phyloP scores from a whole-genome alignment of 2,329 filamentous ascomycete species.

The Ophioceras dolichostomum region DNA sequence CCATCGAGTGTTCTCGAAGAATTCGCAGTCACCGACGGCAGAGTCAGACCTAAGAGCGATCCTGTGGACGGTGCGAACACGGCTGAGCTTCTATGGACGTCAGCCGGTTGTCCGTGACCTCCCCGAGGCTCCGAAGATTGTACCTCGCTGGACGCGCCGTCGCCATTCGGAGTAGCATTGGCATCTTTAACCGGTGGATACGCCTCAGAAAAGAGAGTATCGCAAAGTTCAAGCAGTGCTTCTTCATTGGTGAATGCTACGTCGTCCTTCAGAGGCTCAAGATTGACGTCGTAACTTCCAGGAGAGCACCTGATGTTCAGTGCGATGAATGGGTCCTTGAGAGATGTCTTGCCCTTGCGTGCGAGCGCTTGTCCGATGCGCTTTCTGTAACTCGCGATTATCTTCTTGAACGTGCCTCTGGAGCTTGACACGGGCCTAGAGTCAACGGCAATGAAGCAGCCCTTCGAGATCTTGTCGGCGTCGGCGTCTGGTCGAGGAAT shows the following conservation, averaged over 20 bases:
- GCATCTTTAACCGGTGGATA: slow-evolving; percentile 23
- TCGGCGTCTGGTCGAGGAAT: slow-evolving; percentile 40
- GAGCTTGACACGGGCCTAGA: slow-evolving; percentile 46
- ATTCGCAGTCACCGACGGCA: too few relatives aligned
- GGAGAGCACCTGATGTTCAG: slow-evolving; percentile 50
- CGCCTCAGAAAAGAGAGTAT: slow-evolving; percentile 25
- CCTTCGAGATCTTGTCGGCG: slow-evolving; percentile 28
- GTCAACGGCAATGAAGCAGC: slow-evolving; percentile 56
- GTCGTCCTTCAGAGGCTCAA: slow-evolving; percentile 61
- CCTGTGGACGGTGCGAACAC: too few relatives aligned
- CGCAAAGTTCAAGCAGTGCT: slow-evolving; percentile 30
- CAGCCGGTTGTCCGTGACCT: too few relatives aligned
- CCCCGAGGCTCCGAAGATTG: too few relatives aligned
- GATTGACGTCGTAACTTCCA: slow-evolving; percentile 57
- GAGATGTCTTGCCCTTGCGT: slow-evolving; percentile 7
- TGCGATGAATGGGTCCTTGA: slow-evolving; percentile 46
- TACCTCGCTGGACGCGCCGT: too few relatives aligned
- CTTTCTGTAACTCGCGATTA: slow-evolving; percentile 39
- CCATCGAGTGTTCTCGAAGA: too few relatives aligned
- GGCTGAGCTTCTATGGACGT: too few relatives aligned
- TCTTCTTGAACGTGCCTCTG: slow-evolving; percentile 46
- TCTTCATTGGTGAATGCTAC: slow-evolving; percentile 51
- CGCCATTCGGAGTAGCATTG: too few relatives aligned
- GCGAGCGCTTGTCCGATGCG: slow-evolving; percentile 30
- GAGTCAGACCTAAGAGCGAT: too few relatives aligned